Evolutionary conservation across 2,329 filamentous ascomycete genomes (phyloP).

Genomic region (Thielaviopsis euricoi): DNA sequence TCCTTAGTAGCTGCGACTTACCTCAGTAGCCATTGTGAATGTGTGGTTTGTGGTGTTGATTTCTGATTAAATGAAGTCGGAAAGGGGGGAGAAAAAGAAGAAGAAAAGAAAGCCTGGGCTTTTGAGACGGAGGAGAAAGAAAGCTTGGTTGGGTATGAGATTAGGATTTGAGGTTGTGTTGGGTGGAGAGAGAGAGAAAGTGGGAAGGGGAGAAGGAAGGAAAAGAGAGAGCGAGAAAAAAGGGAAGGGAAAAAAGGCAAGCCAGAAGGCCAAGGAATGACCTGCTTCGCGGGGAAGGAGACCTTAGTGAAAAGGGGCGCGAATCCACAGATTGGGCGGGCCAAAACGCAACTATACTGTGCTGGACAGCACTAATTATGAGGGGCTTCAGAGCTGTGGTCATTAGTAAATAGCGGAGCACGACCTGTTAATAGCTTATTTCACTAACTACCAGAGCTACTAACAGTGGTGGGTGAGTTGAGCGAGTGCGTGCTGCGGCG

Average conservation of each 20-base stretch:
- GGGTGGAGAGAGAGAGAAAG: slow-evolving; percentile 4
- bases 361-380: not conserved
- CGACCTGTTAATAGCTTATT: not conserved
- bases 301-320: not conserved
- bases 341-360: not conserved
- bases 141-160: slow-evolving; percentile 11
- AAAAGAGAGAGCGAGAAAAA: not conserved
- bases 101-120: slow-evolving; percentile 5
- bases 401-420: not conserved
- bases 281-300: not conserved
- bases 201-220: not conserved
- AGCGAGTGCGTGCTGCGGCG: too few relatives aligned
- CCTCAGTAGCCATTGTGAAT: slow-evolving; percentile 45
- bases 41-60: slow-evolving; percentile 10
- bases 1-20: slow-evolving; percentile 23
- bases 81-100: slow-evolving; percentile 9
- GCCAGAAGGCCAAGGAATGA: not conserved
- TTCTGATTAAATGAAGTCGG: slow-evolving; percentile 1
- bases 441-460: not conserved
- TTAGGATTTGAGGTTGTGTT: slow-evolving; percentile 1
- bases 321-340: not conserved
- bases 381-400: not conserved
- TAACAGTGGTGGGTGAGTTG: too few relatives aligned
- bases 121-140: not conserved
- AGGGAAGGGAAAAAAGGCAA: slow-evolving; percentile 1